phyloP scores from a whole-genome alignment of 192 early-diverging fungal species.

The Chytriomyces hyalinus region DNA sequence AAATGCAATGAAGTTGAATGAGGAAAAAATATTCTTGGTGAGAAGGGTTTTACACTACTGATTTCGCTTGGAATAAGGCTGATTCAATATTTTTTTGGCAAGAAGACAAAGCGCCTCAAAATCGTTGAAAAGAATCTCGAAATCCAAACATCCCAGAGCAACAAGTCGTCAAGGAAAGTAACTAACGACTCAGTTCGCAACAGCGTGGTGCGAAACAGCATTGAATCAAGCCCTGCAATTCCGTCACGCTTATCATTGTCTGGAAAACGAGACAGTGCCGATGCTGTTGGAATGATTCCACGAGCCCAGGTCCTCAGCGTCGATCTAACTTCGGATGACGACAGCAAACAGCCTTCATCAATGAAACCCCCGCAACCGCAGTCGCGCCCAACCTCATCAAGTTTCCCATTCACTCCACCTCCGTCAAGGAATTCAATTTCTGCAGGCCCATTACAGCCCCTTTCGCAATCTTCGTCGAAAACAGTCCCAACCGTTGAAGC shows the following conservation, averaged over 20 bases:
- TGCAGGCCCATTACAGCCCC: no score
- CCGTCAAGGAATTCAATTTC: no score
- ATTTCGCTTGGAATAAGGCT: not conserved
- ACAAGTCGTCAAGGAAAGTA: not conserved
- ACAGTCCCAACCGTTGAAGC: not conserved
- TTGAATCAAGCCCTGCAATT: not conserved
- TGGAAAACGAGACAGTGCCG: not conserved
- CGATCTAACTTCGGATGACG: not conserved
- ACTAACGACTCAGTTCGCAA: not conserved
- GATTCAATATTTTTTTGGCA: not conserved
- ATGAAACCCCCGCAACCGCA: not conserved
- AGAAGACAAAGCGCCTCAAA: conserved; percentile 8
- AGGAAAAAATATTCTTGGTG: not conserved
- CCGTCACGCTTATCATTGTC: not conserved
- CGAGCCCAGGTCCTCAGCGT: not conserved
- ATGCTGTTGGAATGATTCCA: not conserved
- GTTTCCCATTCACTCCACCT: no score
- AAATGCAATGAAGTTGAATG: not conserved
- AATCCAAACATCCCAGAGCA: not conserved
- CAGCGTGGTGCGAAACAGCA: not conserved
- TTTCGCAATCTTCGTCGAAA: no score
- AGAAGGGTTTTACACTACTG: no score
- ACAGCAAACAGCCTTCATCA: not conserved
- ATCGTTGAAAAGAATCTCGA: conserved; percentile 22
- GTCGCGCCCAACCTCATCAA: not conserved